Base-by-base conservation (phyloP, 1,284 basidiomycete genomes). In the Pseudozyma sp. region DNA sequence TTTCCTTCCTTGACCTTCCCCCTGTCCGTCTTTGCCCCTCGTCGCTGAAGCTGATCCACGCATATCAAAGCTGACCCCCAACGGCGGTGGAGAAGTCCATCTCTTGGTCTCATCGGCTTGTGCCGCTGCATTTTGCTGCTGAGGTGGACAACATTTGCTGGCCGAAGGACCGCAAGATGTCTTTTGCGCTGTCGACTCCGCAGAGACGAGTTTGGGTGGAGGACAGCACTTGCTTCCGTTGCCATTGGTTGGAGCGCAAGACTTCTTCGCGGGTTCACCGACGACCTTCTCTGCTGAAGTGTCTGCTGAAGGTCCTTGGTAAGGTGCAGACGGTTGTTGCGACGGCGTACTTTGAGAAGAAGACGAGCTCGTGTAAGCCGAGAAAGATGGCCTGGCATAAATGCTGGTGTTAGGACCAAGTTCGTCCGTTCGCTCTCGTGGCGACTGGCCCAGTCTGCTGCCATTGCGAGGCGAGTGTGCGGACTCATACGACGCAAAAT, bases 11-110 rank as follows among this genome's bases (percentile, higher is more conserved):
- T 56, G 31, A 3, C 14, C 12, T 19, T 21, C 36, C 39, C 39
- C 21, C 42, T 44, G 5, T 50, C 21, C 4, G 16, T 14, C 6
- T n/a, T 2, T 14, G 16, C 12, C 39, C 3, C 16, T 3, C 18
- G 45, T 11, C 11, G 45, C 25, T 12, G 3, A 2, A 8, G 45
- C 12, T 4, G 39, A 40, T 8, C 39, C 39, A 8, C 65, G 54
- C 65, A 68, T 68, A 14, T 62, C 65, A 18, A 68, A 62, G 11
- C 31, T 44, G 16, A 68, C 59, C 6, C 64, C 59, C 0, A 58
- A n/a, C 16, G 52, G 40, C 6, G 47, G 31, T 13, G 53, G 53
- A 6, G 45, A 21, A 25, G 45, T 3, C 13, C 43, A n/a, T 3
- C 43, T n/a, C n/a, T n/a, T n/a, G n/a, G n/a, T n/a, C n/a, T n/a